A percentile compares a stretch with the other conserved stretches of the same genome.
Conservation (phyloP, 2,329 filamentous ascomycete species). For the Nectriaceae sp. region DNA sequence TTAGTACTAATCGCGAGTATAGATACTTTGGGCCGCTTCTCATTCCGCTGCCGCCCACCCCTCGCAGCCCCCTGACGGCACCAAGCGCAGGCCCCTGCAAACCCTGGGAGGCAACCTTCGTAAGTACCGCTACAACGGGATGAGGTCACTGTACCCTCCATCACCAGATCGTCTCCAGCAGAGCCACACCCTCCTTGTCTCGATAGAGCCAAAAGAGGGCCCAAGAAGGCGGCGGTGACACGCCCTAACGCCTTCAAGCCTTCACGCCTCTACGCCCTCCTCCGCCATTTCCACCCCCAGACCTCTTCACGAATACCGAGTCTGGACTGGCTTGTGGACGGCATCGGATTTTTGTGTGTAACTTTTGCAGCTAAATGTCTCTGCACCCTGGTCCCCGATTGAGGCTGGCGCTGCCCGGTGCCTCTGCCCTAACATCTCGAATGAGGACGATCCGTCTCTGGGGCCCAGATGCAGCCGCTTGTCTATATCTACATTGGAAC, state of each 20-base stretch:
- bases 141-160: not conserved
- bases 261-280: conserved; percentile 5
- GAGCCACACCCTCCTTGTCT: not conserved
- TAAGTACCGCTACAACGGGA: not conserved
- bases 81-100: not conserved
- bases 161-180: not conserved
- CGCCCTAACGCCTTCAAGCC: conserved; percentile 6
- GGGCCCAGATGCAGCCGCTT: conserved; percentile 29
- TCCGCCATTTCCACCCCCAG: conserved; percentile 20
- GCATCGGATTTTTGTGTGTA: conserved; percentile 18
- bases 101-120: not conserved
- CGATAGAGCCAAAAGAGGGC: conserved; percentile 1
- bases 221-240: conserved; percentile 14
- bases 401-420: conserved; percentile 15
- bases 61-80: not conserved
- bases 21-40: conserved; percentile 2
- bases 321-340: conserved; percentile 18
- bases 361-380: conserved; percentile 16
- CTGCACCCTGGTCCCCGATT: conserved; percentile 15
- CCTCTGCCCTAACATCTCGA: conserved; percentile 14
- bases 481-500: conserved; percentile 30
- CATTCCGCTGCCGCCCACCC: not conserved
- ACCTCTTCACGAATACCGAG: conserved; percentile 18
- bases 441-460: conserved; percentile 25
- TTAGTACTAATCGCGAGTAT: conserved; percentile 8